These are phyloP conservation scores for Periconia sp. DNA, from an alignment of 2,329 filamentous ascomycete species.

Conservation along the genomic window DNA sequence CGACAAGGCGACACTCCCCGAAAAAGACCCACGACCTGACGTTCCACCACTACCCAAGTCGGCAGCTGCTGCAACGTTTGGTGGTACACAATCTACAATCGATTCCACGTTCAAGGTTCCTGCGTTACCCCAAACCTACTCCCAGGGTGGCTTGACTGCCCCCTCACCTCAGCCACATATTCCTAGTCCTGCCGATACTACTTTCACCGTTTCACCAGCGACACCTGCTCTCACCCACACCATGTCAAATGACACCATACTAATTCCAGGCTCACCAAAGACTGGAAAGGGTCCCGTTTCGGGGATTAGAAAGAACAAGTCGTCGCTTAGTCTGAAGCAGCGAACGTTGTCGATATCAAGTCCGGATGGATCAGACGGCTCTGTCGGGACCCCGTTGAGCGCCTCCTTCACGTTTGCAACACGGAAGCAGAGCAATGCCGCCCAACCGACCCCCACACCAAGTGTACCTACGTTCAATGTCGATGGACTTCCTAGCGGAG, in stretches of 20 bases:
- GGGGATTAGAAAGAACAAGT: constrained; percentile 57
- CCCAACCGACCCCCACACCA: constrained; percentile 74
- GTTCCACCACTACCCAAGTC: constrained; percentile 43
- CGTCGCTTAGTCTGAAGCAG: constrained; percentile 69
- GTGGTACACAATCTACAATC: constrained; percentile 27
- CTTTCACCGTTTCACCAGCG: constrained; percentile 48
- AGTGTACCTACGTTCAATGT: constrained; percentile 66
- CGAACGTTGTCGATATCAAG: constrained; percentile 74
- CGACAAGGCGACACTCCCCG: constrained; percentile 38
- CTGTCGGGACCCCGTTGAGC: constrained; percentile 76
- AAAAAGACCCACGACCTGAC: constrained; percentile 40
- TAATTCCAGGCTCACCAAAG: constrained; percentile 44
- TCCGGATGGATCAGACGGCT: constrained; percentile 67
- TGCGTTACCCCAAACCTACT: constrained; percentile 35
- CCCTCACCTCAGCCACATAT: constrained; percentile 42
- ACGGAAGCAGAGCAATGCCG: constrained; percentile 57
- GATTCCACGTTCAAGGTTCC: constrained; percentile 41
- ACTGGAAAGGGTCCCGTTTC: constrained; percentile 34
- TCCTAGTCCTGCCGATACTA: constrained; percentile 49
- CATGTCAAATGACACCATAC: constrained; percentile 52
- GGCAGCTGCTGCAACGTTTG: constrained; percentile 38
- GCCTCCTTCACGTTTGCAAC: constrained; percentile 64
- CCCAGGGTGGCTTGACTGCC: constrained; percentile 30
- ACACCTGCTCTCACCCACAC: constrained; percentile 45
- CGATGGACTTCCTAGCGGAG: constrained; percentile 66